A percentile compares a stretch with the other conserved stretches of the same genome.
phyloP scores from a whole-genome alignment of 2,329 filamentous ascomycete genomes.

The Pestalotiopsis sp. region DNA sequence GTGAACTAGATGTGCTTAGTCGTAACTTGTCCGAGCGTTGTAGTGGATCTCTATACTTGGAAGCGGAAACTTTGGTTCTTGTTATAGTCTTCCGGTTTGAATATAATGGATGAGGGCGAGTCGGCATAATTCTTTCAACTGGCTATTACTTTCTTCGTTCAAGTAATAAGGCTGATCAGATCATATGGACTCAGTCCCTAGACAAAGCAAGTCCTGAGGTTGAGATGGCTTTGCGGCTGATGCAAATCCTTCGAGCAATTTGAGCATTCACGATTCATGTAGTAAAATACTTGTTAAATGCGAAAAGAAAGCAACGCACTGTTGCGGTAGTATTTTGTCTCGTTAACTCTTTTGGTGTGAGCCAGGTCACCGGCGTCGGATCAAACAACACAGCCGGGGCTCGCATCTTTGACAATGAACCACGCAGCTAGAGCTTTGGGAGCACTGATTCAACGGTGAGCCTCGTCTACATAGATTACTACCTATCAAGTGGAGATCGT shows the following conservation, averaged over 20 bases:
- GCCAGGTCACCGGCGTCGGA: neutral
- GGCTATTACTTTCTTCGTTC: no score
- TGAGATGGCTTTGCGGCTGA: neutral
- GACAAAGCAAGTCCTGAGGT: neutral
- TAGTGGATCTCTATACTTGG: neutral
- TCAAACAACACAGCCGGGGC: neutral
- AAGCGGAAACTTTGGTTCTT: neutral
- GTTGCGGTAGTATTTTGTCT: no score
- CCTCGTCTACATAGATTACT: neutral
- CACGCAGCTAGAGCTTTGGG: neutral
- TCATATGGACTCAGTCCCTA: neutral
- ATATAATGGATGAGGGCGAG: no score
- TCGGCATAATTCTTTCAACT: no score
- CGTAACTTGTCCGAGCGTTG: neutral
- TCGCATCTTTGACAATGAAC: neutral
- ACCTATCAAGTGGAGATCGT: neutral
- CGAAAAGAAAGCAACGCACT: no score
- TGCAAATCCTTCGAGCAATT: neutral
- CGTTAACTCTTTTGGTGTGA: neutral
- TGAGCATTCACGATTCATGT: no score
- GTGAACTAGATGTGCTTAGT: neutral
- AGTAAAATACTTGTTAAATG: no score
- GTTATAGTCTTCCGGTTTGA: neutral
- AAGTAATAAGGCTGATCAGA: no score
- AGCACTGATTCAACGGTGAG: neutral